phyloP scores from a whole-genome alignment of 495 filamentous ascomycete species.

The Physcia stellaris region DNA sequence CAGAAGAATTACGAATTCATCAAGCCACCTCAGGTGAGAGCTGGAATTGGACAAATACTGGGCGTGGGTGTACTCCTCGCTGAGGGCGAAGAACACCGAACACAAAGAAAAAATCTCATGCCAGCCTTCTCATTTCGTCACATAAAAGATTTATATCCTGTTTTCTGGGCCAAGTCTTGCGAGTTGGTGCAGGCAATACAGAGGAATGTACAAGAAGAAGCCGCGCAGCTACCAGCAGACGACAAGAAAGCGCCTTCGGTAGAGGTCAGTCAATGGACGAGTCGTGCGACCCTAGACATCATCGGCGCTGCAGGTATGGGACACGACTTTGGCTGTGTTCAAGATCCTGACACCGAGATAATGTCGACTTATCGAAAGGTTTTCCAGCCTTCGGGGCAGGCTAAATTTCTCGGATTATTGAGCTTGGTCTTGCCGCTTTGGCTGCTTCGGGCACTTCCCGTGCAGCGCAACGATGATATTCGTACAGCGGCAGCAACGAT shows the following conservation, averaged over 20 bases:
- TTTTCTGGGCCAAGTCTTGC: constrained; percentile 64
- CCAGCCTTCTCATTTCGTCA: constrained; percentile 80
- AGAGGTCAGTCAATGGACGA: constrained; percentile 58
- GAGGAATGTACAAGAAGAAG: constrained; percentile 17
- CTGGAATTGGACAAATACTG: constrained; percentile 46
- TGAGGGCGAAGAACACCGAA: constrained; percentile 76
- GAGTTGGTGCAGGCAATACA: constrained; percentile 32
- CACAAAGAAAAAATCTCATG: constrained; percentile 55
- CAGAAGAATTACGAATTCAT: constrained; percentile 65
- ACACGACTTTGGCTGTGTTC: constrained; percentile 59
- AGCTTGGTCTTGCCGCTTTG: constrained; percentile 26
- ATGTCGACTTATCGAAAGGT: constrained; percentile 50
- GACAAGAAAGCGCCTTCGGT: constrained; percentile 24
- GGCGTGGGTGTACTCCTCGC: constrained; percentile 69
- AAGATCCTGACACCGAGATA: constrained; percentile 48
- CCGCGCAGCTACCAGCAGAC: not conserved
- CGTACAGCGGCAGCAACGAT: constrained; percentile 39
- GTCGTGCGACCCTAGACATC: constrained; percentile 70
- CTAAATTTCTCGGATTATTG: constrained; percentile 30
- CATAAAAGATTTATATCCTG: constrained; percentile 70
- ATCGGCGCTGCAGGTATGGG: constrained; percentile 75
- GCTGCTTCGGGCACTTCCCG: constrained; percentile 37
- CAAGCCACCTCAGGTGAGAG: constrained; percentile 49
- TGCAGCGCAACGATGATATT: constrained; percentile 53
- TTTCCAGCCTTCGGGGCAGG: constrained; percentile 32